A percentile compares a stretch with the other conserved stretches of the same genome.
Conservation (phyloP, 2,329 filamentous ascomycete species). For the Diaporthe helianthi region DNA sequence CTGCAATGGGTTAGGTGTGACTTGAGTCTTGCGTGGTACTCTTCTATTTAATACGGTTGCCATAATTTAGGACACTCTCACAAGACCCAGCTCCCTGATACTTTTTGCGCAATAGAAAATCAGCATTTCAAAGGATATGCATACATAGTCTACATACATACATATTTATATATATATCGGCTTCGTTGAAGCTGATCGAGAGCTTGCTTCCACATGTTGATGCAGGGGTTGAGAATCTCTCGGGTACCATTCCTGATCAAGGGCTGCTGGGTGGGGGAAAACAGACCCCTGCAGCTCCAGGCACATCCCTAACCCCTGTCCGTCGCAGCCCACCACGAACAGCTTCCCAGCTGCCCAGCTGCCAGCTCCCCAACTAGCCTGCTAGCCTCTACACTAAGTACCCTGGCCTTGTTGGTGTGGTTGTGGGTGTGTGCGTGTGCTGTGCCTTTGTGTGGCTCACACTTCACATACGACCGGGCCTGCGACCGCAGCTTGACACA, state of each 20-base stretch:
- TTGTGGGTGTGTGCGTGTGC: not conserved
- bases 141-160: too few species aligned
- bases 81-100: too few species aligned
- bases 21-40: not conserved
- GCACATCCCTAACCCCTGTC: conserved; percentile 22
- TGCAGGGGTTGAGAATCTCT: conserved; percentile 20
- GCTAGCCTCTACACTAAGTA: too few species aligned
- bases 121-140: too few species aligned
- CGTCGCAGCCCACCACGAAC: conserved; percentile 21
- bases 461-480: not conserved
- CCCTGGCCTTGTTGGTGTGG: too few species aligned
- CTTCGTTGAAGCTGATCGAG: not conserved
- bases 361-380: conserved; percentile 12
- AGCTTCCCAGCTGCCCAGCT: conserved; percentile 12
- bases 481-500: conserved; percentile 16
- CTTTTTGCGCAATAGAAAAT: not conserved
- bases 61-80: not conserved
- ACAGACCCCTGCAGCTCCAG: conserved; percentile 18
- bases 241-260: conserved; percentile 24
- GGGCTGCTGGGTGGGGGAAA: conserved; percentile 12
- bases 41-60: not conserved
- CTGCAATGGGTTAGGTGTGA: not conserved
- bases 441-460: not conserved
- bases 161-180: not conserved
- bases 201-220: conserved; percentile 5